Evolutionary conservation across 805 yeast species (phyloP).

Genomic region (Gaillardinia entomophila): DNA sequence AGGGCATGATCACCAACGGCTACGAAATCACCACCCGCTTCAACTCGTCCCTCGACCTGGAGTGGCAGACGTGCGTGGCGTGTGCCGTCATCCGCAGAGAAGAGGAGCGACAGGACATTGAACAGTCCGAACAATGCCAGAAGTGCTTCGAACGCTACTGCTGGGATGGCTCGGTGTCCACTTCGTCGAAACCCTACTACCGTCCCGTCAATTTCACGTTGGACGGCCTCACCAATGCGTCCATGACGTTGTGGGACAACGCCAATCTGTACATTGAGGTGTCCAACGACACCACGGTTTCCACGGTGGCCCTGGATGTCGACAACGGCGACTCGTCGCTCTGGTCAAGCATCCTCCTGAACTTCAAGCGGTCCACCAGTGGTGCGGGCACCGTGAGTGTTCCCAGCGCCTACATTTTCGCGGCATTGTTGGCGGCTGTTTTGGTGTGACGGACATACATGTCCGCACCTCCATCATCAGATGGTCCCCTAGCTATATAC

Average conservation of each 20-base stretch:
- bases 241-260: conserved; percentile 6
- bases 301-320: background rate
- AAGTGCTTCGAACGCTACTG: conserved; percentile 69
- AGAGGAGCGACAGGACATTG: conserved; percentile 58
- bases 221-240: conserved; percentile 10
- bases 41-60: conserved; percentile 61
- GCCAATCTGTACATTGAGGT: background rate
- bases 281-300: background rate
- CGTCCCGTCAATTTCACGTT: conserved; percentile 10
- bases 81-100: conserved; percentile 81
- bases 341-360: background rate
- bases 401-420: background rate
- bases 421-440: too few species aligned
- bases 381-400: background rate
- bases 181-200: conserved; percentile 3
- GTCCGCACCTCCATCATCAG: too few species aligned
- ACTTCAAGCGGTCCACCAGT: background rate
- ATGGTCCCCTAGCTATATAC: too few species aligned
- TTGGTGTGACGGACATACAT: too few species aligned
- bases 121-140: conserved; percentile 65
- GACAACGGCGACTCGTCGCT: background rate
- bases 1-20: conserved; percentile 64
- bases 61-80: conserved; percentile 71
- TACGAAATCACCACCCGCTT: conserved; percentile 61
- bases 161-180: conserved; percentile 52